Evolutionary conservation across 2,329 filamentous ascomycete genomes (phyloP), one percentile per base, ranked within the genome.

Genomic region (Passalora sequoiae): DNA sequence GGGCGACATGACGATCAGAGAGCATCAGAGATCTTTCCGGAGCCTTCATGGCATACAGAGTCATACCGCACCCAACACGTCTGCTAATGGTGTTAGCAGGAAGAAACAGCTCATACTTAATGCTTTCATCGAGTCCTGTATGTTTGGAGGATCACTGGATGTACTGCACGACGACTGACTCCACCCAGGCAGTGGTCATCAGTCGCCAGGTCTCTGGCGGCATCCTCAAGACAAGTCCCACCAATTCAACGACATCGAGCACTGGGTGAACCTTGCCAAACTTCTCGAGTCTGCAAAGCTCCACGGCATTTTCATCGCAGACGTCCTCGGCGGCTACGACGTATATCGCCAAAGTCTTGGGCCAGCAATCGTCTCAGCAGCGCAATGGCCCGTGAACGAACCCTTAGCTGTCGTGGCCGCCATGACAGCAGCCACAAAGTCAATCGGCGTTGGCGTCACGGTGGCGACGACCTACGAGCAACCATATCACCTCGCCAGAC

Each of bases 391-490:
- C 0, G 76, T 83, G 10, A 83, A 81, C 46, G 43, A 48, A 58
- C 46, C 46, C 6, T 21, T 46, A n/a, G 31, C 31, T 28, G 24
- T 42, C 17, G 61, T 72, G 4, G 58, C 69, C 1, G 69, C 69
- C 6, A 67, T 72, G 65, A 68, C 69, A 3, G 78, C 80, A 1
- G 80, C 70, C 0, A 84, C 81, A 0, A 74, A 77, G 52, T 82
- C 70, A 44, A 73, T 85, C 16, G 77, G 73, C 0, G 84, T 85
- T 46, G 81, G 81, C 1, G 77, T 84, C 2, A 84, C 81, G 0
- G 75, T 79, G 0, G 75, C 77, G 1, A 83, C 81, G 0, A 83
- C 80, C 0, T 85, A 84, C 48, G 81, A 84, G 57, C 74, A 80
- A 55, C 81, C 81, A 0, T 84, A 82, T 54, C 75, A 81, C 46